These are phyloP conservation scores for Starmerella geochares DNA, from an alignment of 805 yeast genomes.

Conservation along the genomic window DNA sequence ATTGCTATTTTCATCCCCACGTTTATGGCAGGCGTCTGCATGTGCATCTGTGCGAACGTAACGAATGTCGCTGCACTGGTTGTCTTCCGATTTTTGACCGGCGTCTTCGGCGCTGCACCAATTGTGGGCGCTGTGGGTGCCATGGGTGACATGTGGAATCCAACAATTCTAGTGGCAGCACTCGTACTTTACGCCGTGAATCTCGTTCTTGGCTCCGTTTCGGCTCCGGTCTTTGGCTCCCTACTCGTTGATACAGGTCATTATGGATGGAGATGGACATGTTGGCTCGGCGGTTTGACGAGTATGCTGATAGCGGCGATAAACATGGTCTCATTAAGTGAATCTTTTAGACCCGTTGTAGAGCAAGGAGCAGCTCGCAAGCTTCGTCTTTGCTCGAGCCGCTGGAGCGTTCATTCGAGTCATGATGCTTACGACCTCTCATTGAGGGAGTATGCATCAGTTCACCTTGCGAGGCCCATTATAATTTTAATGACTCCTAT, in stretches of 20 bases:
- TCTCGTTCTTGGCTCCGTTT: conserved; percentile 37
- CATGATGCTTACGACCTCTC: conserved; percentile 75
- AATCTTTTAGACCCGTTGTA: conserved; percentile 38
- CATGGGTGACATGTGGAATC: conserved; percentile 48
- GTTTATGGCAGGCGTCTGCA: conserved; percentile 39
- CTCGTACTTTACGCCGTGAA: conserved; percentile 41
- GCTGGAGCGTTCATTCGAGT: conserved; percentile 75
- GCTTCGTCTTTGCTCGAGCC: conserved; percentile 66
- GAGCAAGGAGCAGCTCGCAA: conserved; percentile 54
- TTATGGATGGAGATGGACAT: conserved; percentile 50
- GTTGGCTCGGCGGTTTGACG: conserved; percentile 42
- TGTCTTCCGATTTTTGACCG: conserved; percentile 46
- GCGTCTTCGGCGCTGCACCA: conserved; percentile 53
- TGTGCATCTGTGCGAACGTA: conserved; percentile 33
- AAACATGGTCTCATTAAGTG: conserved; percentile 33
- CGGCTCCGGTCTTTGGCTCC: conserved; percentile 40
- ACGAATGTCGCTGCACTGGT: conserved; percentile 36
- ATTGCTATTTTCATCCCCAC: conserved; percentile 40
- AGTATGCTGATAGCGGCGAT: conserved; percentile 31
- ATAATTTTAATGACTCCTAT: conserved; percentile 52
- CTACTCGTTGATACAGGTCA: conserved; percentile 34
- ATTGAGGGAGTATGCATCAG: conserved; percentile 54
- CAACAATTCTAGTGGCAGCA: conserved; percentile 44
- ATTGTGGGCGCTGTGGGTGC: conserved; percentile 52
- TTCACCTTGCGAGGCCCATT: conserved; percentile 71